Evolutionary conservation across 371 early-diverging fungal species (phyloP), one percentile per base, ranked within the genome.

Genomic region (Blyttiomyces sp.): DNA sequence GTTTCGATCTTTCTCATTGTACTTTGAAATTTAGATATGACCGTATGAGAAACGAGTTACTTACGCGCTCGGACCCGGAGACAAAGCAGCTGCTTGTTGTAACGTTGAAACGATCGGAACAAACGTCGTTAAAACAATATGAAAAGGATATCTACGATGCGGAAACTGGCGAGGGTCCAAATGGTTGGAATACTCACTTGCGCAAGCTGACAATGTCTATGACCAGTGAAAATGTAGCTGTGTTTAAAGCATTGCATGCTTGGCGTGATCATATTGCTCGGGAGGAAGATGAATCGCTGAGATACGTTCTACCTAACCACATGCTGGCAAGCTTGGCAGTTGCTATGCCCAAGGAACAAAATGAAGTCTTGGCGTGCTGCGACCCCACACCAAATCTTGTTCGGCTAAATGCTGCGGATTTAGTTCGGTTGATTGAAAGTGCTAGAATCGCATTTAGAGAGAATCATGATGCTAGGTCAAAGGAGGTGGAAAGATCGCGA

Each of bases 211-310:
- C 79, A 17, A 76, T 75, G 28, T 59, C 88, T 0, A 64, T 93
- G 56, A 81, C 81, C 24, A 58, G 71, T 21, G 82, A 86, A 49
- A 81, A 86, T 61, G 43, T 91, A 28, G 87, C 86, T 0, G 92
- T 92, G 0, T 94, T 89, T 66, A 87, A 89, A 60, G 92, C 86
- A 0, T 45, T 97, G 6, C 96, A 95, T 70, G 79, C 77, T 0
- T 96, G 96, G 98, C 82, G 98, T 33, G 96, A 97, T 72, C 81
- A 81, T 39, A 83, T 73, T 3, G 96, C 97, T 0, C 80, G 97
- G 50, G 85, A 89, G 5, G 93, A 94, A 63, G 97, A 97, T 73
- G 97, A 96, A 73, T 88, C 88, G 6, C 59, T 78, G 2, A 74
- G 88, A 3, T 98, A 91, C 68, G 91, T 97, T 2, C 63, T 95